A percentile compares a stretch with the other conserved stretches of the same genome.
Conservation (phyloP, 352 stramenopile species). For the Phytophthora idaei region DNA sequence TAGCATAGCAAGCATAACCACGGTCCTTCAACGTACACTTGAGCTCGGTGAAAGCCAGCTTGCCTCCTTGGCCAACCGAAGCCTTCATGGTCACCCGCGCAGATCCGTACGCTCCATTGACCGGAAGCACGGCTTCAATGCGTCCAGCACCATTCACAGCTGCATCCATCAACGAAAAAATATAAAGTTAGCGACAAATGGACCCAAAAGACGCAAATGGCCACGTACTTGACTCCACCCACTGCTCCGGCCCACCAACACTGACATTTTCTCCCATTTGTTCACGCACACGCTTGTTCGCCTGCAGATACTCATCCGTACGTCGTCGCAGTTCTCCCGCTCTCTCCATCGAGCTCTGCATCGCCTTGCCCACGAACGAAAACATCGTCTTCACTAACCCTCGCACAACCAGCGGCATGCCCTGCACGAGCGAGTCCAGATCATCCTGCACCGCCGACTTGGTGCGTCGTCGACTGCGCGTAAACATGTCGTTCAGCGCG, state of each 20-base stretch:
- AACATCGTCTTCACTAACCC: conserved; percentile 72
- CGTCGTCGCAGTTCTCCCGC: conserved; percentile 59
- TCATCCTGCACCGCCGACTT: conserved; percentile 38
- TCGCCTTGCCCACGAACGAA: conserved; percentile 60
- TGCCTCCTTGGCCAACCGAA: conserved; percentile 41
- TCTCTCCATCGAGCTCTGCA: conserved; percentile 71
- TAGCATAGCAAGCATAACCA: background rate
- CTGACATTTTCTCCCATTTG: conserved; percentile 55
- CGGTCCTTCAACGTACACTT: conserved; percentile 56
- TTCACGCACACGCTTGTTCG: conserved; percentile 52
- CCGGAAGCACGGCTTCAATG: conserved; percentile 70
- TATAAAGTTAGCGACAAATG: background rate
- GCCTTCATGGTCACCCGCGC: conserved; percentile 66
- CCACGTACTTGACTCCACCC: conserved; percentile 75
- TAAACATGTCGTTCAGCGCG: conserved; percentile 51
- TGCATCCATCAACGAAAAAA: conserved; percentile 22
- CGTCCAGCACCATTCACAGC: conserved; percentile 69
- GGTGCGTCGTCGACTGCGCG: conserved; percentile 26
- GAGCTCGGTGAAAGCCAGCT: conserved; percentile 57
- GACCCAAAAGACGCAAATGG: background rate
- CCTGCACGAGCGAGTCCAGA: conserved; percentile 59
- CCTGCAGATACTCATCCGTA: conserved; percentile 59
- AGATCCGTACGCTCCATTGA: conserved; percentile 43
- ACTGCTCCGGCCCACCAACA: conserved; percentile 65
- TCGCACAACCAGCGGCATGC: conserved; percentile 63